These are phyloP conservation scores for Jacaranda copaia DNA, from an alignment of 257 asterid genomes.

Conservation along the genomic window DNA sequence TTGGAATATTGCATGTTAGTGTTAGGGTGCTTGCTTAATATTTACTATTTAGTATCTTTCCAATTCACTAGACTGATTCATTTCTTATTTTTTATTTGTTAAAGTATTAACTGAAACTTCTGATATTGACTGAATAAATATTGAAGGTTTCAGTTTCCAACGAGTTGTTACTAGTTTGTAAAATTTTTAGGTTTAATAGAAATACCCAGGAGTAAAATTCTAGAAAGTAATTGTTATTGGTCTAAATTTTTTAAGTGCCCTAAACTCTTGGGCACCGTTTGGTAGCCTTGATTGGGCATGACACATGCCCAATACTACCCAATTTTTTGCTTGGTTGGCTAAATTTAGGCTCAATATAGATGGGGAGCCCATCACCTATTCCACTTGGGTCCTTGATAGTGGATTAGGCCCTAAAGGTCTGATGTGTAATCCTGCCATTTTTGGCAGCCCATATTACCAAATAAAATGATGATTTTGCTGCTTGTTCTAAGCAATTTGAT, in stretches of 20 bases:
- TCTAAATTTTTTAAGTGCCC: background rate
- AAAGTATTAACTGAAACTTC: background rate
- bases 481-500: too few relatives aligned
- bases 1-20: background rate
- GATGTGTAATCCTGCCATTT: too few relatives aligned
- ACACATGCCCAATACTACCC: too few relatives aligned
- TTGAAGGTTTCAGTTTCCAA: background rate
- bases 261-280: too few relatives aligned
- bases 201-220: background rate
- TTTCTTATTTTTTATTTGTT: background rate
- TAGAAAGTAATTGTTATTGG: slow-evolving; percentile 4
- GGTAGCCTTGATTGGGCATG: too few relatives aligned
- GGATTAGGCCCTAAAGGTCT: too few relatives aligned
- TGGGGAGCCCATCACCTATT: too few relatives aligned
- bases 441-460: too few relatives aligned
- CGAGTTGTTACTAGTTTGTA: background rate
- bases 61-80: background rate
- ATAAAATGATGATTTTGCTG: too few relatives aligned
- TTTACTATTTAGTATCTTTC: background rate
- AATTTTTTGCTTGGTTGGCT: too few relatives aligned
- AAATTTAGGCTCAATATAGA: too few relatives aligned
- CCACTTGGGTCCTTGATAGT: too few relatives aligned
- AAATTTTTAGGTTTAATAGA: slow-evolving; percentile 15
- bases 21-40: background rate
- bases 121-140: background rate